phyloP scores from a whole-genome alignment of 352 stramenopile species.

The Phytophthora pseudosyringae region DNA sequence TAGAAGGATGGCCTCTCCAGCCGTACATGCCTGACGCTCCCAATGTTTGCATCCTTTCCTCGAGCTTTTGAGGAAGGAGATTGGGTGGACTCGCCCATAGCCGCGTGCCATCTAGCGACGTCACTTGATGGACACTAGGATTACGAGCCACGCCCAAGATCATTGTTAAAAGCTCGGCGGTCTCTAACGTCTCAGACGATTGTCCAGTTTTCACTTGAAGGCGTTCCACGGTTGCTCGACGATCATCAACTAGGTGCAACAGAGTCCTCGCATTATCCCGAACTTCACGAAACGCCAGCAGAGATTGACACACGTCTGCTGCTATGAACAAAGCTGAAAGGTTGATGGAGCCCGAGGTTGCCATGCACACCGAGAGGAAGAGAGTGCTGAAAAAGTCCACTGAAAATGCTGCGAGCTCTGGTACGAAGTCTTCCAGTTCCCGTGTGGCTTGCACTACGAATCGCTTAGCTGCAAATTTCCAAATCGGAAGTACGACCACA shows the following conservation, averaged over 20 bases:
- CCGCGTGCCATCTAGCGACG: neutral
- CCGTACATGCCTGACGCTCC: conserved; percentile 13
- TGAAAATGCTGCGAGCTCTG: conserved; percentile 21
- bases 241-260: conserved; percentile 2
- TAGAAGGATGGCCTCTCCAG: conserved; percentile 8
- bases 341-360: conserved; percentile 11
- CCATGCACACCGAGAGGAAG: conserved; percentile 32
- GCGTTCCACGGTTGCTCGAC: neutral
- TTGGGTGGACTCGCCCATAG: conserved; percentile 21
- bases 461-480: conserved; percentile 26
- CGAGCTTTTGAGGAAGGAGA: conserved; percentile 10
- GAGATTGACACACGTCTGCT: conserved; percentile 8
- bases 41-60: conserved; percentile 13
- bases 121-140: conserved; percentile 11
- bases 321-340: conserved; percentile 24
- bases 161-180: neutral
- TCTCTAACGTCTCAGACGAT: neutral
- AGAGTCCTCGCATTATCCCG: conserved; percentile 14
- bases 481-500: conserved; percentile 16
- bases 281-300: conserved; percentile 27
- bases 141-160: conserved; percentile 20
- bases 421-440: conserved; percentile 29
- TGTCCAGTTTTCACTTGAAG: neutral
- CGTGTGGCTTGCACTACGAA: conserved; percentile 16
- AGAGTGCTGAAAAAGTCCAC: conserved; percentile 34